Evolutionary conservation across 2,329 filamentous ascomycete genomes (phyloP).

Genomic region (Claviceps citrina): DNA sequence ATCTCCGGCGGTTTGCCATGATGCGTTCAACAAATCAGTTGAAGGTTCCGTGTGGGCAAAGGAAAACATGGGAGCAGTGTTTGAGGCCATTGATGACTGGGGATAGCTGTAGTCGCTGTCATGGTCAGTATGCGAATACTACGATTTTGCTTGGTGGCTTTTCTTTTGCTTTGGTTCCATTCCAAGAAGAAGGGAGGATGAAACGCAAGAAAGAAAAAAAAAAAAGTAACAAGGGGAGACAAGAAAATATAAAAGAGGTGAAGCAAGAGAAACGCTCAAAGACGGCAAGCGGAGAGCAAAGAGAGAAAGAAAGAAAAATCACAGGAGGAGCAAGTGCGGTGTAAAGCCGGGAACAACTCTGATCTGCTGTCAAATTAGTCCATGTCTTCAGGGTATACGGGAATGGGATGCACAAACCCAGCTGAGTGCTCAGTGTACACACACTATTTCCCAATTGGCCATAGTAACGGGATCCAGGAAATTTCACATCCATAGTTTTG

Average conservation of each 20-base stretch:
- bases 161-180: background rate
- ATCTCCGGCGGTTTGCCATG: slow-evolving; percentile 43
- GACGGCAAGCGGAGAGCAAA: slow-evolving; percentile 14
- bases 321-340: slow-evolving; percentile 14
- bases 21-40: slow-evolving; percentile 37
- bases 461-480: background rate
- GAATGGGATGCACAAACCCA: slow-evolving; percentile 15
- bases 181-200: too few relatives aligned
- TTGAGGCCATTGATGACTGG: slow-evolving; percentile 34
- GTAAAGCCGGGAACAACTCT: slow-evolving; percentile 39
- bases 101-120: slow-evolving; percentile 42
- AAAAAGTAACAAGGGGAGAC: slow-evolving; percentile 6
- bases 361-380: slow-evolving; percentile 26
- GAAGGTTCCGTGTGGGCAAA: slow-evolving; percentile 45
- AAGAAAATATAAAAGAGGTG: background rate
- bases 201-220: slow-evolving; percentile 5
- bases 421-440: slow-evolving; percentile 6
- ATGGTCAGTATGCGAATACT: slow-evolving; percentile 42
- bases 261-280: too few relatives aligned
- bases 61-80: slow-evolving; percentile 37
- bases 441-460: background rate
- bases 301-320: slow-evolving; percentile 10
- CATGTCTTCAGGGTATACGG: slow-evolving; percentile 5
- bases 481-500: background rate
- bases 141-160: slow-evolving; percentile 3